phyloP scores from a whole-genome alignment of 148 eudicot species.

The Chenopodium album region DNA sequence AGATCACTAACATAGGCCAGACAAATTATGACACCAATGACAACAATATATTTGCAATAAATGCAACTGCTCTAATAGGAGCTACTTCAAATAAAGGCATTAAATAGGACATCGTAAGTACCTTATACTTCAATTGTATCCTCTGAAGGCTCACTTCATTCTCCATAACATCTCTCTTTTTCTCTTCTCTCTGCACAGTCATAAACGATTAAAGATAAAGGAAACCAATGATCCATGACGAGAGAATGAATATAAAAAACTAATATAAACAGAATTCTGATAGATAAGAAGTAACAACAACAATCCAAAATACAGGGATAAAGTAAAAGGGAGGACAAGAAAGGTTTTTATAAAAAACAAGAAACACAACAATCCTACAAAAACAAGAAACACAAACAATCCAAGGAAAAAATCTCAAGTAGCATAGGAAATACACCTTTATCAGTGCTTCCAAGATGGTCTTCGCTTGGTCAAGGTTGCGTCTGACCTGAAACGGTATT shows the following conservation, averaged over 20 bases:
- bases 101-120: constrained; percentile 22
- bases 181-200: constrained; percentile 86
- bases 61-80: constrained; percentile 7
- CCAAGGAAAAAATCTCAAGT: constrained; percentile 1
- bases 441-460: constrained; percentile 75
- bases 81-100: constrained; percentile 3
- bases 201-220: background rate
- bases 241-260: background rate
- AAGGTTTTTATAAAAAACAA: background rate
- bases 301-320: background rate
- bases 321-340: background rate
- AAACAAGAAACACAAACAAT: background rate
- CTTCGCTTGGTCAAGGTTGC: constrained; percentile 97
- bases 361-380: background rate
- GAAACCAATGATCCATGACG: background rate
- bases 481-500: constrained; percentile 63
- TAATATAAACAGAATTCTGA: background rate
- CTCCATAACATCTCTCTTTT: constrained; percentile 88
- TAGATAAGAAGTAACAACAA: background rate
- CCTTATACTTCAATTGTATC: constrained; percentile 90
- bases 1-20: background rate
- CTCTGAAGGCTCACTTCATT: constrained; percentile 92
- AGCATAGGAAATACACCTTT: constrained; percentile 44
- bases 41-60: background rate
- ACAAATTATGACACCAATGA: background rate